Evolutionary conservation across 208 protist genomes (phyloP).

Genomic region (Acanthamoeba sp.): DNA sequence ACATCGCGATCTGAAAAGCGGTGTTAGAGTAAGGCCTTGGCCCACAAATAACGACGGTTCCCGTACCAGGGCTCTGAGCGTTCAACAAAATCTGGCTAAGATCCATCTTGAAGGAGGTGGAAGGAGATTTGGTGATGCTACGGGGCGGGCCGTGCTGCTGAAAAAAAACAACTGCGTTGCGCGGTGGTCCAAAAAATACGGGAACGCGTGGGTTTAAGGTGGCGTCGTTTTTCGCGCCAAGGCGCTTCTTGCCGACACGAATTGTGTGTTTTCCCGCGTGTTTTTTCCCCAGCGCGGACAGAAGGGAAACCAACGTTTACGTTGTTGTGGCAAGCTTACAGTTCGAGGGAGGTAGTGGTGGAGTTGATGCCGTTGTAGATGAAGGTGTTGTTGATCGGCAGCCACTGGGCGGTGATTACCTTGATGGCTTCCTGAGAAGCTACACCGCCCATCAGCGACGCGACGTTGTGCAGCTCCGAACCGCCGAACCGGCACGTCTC

Average conservation of each 20-base stretch:
- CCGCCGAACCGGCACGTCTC: conserved; percentile 91
- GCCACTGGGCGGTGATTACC: conserved; percentile 94
- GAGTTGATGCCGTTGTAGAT: conserved; percentile 94
- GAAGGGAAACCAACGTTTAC: too few species aligned
- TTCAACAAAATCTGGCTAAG: conserved; percentile 66
- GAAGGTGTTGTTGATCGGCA: conserved; percentile 93
- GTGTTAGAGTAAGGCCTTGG: not conserved
- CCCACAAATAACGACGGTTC: not conserved
- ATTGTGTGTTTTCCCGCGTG: too few species aligned
- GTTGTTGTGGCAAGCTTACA: conserved; percentile 30
- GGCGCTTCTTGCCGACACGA: too few species aligned
- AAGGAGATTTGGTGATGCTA: not conserved
- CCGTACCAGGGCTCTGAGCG: conserved; percentile 66
- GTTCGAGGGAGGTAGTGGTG: conserved; percentile 67
- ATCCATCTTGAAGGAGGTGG: conserved; percentile 29
- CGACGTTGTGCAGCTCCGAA: conserved; percentile 93
- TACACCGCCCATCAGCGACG: conserved; percentile 94
- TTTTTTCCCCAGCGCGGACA: too few species aligned
- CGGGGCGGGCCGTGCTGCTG: not conserved
- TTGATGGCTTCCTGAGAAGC: conserved; percentile 97
- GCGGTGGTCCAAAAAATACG: not conserved
- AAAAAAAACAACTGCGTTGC: not conserved
- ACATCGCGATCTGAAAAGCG: not conserved
- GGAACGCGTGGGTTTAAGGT: not conserved
- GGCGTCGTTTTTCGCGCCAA: not conserved